Base-by-base conservation (phyloP, 257 asterid species). In the Lycium barbarum region DNA sequence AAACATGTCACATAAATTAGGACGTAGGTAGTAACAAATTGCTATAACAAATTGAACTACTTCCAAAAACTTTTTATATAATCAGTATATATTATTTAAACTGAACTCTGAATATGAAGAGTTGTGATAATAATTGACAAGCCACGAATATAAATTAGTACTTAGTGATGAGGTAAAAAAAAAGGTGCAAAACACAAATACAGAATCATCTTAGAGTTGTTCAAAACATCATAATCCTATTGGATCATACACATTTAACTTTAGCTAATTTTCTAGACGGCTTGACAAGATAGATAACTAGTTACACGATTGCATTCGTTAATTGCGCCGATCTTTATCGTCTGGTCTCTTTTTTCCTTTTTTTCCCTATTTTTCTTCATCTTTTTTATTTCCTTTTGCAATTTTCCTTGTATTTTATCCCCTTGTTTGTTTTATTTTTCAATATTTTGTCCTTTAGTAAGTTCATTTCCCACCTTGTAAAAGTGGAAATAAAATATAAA, bases 401-500 rank as follows among this genome's bases (percentile, higher is more conserved):
- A 38, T 38, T 51, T 70, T 72, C 1, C 55, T 40, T 8, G 5
- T 9, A 9, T 18, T 26, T 38, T 9, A 71, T 70, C 15, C 17
- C 26, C 78, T 38, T 15, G 11, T 72, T 17, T 43, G 13, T 72
- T 45, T n/a, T 18, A 72, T 43, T 72, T 72, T 45, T 51, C 18
- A 72, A 38, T n/a, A 15, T 36, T 15, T 68, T 36, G 49, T 36
- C 17, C 55, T 43, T 43, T 9, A 17, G 5, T 72, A 9, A 72
- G 58, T 72, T 72, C 80, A 45, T 18, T n/a, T 72, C 5, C 80
- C 80, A 43, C 38, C 36, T 9, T 72, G 36, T 72, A 72, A 45
- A 72, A 72, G 36, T 72, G 57, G 18, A 54, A 72, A 72, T 43
- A 17, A 70, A 38, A n/a, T 17, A 26, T 26, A 26, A 26, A 26